Conservation (phyloP, 805 yeast genomes). For the Sugiyamaella smithiae region DNA sequence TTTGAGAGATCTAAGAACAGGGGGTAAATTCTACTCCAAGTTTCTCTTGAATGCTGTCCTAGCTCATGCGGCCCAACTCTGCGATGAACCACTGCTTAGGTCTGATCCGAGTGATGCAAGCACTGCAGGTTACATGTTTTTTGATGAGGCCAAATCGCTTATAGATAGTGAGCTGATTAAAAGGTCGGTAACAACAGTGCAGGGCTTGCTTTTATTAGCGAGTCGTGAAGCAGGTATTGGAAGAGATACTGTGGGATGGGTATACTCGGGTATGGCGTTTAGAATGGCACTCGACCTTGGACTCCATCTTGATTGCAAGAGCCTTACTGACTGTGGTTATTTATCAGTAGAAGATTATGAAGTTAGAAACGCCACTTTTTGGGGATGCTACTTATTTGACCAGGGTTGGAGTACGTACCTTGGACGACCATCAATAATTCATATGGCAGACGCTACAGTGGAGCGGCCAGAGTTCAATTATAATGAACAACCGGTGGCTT, state of each 20-base stretch:
- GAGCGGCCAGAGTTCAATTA: constrained; percentile 11
- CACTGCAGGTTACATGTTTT: constrained; percentile 22
- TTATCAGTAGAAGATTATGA: constrained; percentile 17
- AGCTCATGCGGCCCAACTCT: constrained; percentile 21
- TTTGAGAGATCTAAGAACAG: constrained; percentile 18
- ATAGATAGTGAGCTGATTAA: constrained; percentile 19
- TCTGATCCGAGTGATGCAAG: constrained; percentile 20
- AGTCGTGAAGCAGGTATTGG: constrained; percentile 24
- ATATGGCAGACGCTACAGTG: constrained; percentile 19
- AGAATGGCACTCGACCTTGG: constrained; percentile 26
- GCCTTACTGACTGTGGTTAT: constrained; percentile 17
- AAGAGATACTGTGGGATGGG: constrained; percentile 24
- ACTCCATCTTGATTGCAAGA: constrained; percentile 20
- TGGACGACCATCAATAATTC: constrained; percentile 22
- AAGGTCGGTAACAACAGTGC: constrained; percentile 20
- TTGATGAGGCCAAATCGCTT: constrained; percentile 17
- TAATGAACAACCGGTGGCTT: constrained; percentile 18
- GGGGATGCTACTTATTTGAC: constrained; percentile 25
- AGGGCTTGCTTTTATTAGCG: constrained; percentile 21
- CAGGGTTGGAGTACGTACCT: constrained; percentile 24
- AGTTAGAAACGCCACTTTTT: constrained; percentile 22
- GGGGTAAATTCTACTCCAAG: constrained; percentile 21
- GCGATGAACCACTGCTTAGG: constrained; percentile 17
- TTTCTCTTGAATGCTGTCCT: constrained; percentile 21
- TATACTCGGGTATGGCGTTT: constrained; percentile 25